Conservation (phyloP, 2,329 filamentous ascomycete species). For the Fusarium sp. region DNA sequence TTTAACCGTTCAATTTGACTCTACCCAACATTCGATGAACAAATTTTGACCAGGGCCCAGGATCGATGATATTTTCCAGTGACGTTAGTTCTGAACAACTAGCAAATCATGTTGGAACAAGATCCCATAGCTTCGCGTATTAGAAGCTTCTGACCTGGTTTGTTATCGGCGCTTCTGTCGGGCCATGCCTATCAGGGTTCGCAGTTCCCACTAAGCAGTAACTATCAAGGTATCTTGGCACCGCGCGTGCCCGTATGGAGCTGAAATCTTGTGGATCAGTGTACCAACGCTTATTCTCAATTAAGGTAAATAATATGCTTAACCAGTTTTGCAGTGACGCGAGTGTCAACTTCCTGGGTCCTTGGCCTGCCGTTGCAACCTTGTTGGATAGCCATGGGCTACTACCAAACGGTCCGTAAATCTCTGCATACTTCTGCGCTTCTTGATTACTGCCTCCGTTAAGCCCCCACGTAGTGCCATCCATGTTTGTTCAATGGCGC, state of each 20-base stretch:
- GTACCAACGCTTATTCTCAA: slow-evolving; percentile 1
- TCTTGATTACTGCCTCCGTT: rapidly evolving
- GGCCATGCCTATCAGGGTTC: slow-evolving; percentile 42
- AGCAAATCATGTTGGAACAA: slow-evolving; percentile 8
- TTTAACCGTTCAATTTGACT: neutral
- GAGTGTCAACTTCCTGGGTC: neutral
- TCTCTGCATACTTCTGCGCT: rapidly evolving
- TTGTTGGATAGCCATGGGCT: neutral
- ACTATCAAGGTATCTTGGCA: slow-evolving; percentile 42
- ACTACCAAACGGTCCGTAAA: neutral
- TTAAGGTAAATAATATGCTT: slow-evolving; percentile 45
- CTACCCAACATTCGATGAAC: neutral
- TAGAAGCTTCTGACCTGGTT: neutral
- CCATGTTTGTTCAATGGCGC: neutral
- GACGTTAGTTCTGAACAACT: neutral
- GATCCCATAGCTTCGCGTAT: neutral
- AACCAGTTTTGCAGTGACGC: slow-evolving; percentile 13
- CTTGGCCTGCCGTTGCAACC: neutral
- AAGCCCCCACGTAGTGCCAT: neutral
- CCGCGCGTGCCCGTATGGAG: neutral
- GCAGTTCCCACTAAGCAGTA: slow-evolving; percentile 28
- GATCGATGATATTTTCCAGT: neutral
- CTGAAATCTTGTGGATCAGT: neutral
- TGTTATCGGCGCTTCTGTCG: slow-evolving; percentile 3
- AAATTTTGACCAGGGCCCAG: neutral